phyloP scores from a whole-genome alignment of 805 yeast genomes.

The Saturnispora diversa region DNA sequence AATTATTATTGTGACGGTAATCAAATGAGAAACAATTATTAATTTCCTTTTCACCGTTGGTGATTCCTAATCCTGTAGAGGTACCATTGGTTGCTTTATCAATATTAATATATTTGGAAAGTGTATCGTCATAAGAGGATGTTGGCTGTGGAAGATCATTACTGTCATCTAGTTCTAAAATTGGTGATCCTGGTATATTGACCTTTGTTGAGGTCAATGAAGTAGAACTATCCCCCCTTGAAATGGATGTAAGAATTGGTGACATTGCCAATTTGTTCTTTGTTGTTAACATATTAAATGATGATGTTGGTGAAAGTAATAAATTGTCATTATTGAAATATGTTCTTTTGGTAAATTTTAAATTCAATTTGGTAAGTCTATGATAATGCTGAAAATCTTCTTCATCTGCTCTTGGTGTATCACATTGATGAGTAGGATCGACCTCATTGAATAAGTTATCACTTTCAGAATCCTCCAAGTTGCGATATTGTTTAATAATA shows the following conservation, averaged over 20 bases:
- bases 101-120: conserved; percentile 3
- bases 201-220: conserved; percentile 7
- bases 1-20: conserved; percentile 25
- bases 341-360: background rate
- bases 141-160: background rate
- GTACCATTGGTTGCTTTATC: background rate
- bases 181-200: conserved; percentile 4
- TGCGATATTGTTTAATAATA: conserved; percentile 21
- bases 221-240: background rate
- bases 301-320: conserved; percentile 13
- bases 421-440: no score
- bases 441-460: no score
- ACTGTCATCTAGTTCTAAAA: conserved; percentile 1
- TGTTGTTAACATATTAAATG: conserved; percentile 11
- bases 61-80: background rate
- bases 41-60: background rate
- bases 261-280: background rate
- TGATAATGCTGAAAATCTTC: no score
- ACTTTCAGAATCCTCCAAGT: conserved; percentile 2
- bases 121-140: background rate
- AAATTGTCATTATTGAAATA: conserved; percentile 15
- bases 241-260: background rate
- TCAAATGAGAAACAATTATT: conserved; percentile 15
- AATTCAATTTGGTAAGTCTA: background rate
- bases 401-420: no score